Base-by-base conservation (phyloP, 1,284 basidiomycete species). In the Sphaerobolus stellatus region DNA sequence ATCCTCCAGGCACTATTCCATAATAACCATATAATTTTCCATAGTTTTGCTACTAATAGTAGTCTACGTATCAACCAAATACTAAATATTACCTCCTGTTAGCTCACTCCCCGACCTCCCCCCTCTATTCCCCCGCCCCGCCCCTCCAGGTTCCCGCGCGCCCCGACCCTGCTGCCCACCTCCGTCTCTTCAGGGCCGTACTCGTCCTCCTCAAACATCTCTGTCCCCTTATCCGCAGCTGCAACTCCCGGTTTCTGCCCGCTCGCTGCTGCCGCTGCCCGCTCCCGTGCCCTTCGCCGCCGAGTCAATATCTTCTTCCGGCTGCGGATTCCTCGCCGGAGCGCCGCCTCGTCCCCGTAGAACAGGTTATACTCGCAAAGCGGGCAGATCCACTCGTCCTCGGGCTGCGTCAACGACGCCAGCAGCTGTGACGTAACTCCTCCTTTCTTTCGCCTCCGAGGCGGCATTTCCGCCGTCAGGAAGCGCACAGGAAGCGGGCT, bases 301-400 rank as follows among this genome's bases (percentile, higher is more conserved):
- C 92, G 74, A 64, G 78, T 78, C 62, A 94, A 71, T 54, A 93
- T 86, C 76, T 86, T 86, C 75, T 91, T 92, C 58, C 92, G 74
- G 61, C 79, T 83, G 66, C 83, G 75, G 57, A 94, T 75, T 33
- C 87, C 88, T 30, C 80, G 75, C 58, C 80, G 74, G 66, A 83
- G 86, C 57, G 79, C 80, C 49, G 66, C 61, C 25, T 86, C 83
- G 56, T 88, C 88, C 9, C 90, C 88, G 66, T 90, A 95, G 67
- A 92, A 93, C 56, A 95, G 68, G 59, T 83, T 78, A 67, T 92
- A 92, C 71, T 94, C 92, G 75, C 92, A 95, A 64, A 88, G 88
- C 59, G 86, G 81, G 66, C 92, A 95, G 59, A 94, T 87, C 86
- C 90, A 94, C 67, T 94, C 92, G 30, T 92, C 90, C 50, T 75